Evolutionary conservation across 2,329 filamentous ascomycete species (phyloP).

Genomic region (Camptophora hylomeconis): DNA sequence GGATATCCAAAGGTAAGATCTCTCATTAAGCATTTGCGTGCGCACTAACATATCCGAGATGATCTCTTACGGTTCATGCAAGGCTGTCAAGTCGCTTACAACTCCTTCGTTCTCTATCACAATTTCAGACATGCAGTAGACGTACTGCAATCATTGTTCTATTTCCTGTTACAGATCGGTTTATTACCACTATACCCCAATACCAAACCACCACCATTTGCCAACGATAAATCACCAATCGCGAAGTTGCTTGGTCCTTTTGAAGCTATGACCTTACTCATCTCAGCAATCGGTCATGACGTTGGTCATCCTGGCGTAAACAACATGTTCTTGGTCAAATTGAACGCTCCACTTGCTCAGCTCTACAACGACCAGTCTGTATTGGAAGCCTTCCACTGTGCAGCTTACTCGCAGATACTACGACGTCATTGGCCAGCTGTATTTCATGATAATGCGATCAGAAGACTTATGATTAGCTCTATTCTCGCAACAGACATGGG

Average conservation of each 20-base stretch:
- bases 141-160: slow-evolving; percentile 84
- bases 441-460: slow-evolving; percentile 66
- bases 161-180: slow-evolving; percentile 72
- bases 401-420: slow-evolving; percentile 90
- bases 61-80: slow-evolving; percentile 76
- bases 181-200: slow-evolving; percentile 56
- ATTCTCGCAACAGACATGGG: slow-evolving; percentile 97
- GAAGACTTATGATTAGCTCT: slow-evolving; percentile 89
- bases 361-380: slow-evolving; percentile 96
- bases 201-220: slow-evolving; percentile 19
- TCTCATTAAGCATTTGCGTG: slow-evolving; percentile 20
- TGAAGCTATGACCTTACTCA: slow-evolving; percentile 75
- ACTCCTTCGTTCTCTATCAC: slow-evolving; percentile 90
- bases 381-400: slow-evolving; percentile 92
- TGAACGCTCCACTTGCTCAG: slow-evolving; percentile 86
- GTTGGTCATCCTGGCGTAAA: slow-evolving; percentile 97
- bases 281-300: slow-evolving; percentile 95
- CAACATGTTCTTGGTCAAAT: slow-evolving; percentile 84
- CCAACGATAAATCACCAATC: slow-evolving; percentile 45
- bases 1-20: slow-evolving; percentile 57
- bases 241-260: slow-evolving; percentile 69
- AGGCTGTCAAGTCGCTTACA: slow-evolving; percentile 86
- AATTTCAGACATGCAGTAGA: slow-evolving; percentile 97
- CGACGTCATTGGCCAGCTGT: slow-evolving; percentile 80
- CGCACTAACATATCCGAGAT: slow-evolving; percentile 37